Percentiles rank a stretch among this genome's conserved stretches.
These are phyloP conservation scores for Dactylonectria macrodidyma DNA, from an alignment of 2,329 filamentous ascomycete species.

Conservation along the genomic window DNA sequence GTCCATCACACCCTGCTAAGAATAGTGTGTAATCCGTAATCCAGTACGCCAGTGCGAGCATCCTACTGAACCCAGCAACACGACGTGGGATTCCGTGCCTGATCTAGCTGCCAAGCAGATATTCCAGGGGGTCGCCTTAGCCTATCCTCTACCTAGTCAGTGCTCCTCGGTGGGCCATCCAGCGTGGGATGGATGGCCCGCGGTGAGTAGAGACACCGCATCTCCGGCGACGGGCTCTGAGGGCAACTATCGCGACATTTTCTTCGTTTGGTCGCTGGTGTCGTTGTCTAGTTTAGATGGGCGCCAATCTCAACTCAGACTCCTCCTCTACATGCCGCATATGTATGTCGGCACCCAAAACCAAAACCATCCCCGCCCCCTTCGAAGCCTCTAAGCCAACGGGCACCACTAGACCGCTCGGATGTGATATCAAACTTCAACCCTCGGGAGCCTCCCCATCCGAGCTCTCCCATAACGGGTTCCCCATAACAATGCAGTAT, in stretches of 20 bases:
- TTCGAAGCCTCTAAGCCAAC: neutral
- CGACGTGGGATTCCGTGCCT: slow-evolving; percentile 2
- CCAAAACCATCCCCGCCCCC: neutral
- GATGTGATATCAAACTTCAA: slow-evolving; percentile 13
- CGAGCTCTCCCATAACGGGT: neutral
- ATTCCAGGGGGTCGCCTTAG: neutral
- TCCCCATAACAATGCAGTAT: neutral
- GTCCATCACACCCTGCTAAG: neutral
- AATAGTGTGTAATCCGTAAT: neutral
- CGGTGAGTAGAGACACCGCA: neutral
- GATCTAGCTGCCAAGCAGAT: neutral
- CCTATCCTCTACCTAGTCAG: neutral
- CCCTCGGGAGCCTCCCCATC: slow-evolving; percentile 20
- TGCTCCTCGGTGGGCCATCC: neutral
- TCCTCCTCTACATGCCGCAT: neutral
- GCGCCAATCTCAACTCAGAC: neutral
- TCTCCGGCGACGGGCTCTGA: neutral
- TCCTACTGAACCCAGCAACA: neutral
- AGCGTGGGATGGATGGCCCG: neutral
- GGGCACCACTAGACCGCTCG: slow-evolving; percentile 8
- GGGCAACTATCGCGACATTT: slow-evolving; percentile 1
- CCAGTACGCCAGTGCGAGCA: neutral
- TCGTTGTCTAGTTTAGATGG: neutral
- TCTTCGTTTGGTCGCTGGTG: slow-evolving; percentile 1
- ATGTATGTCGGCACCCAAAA: neutral